Evolutionary conservation across 768 basidiomycete species (phyloP).

Genomic region (Dioszegia aurantiaca): DNA sequence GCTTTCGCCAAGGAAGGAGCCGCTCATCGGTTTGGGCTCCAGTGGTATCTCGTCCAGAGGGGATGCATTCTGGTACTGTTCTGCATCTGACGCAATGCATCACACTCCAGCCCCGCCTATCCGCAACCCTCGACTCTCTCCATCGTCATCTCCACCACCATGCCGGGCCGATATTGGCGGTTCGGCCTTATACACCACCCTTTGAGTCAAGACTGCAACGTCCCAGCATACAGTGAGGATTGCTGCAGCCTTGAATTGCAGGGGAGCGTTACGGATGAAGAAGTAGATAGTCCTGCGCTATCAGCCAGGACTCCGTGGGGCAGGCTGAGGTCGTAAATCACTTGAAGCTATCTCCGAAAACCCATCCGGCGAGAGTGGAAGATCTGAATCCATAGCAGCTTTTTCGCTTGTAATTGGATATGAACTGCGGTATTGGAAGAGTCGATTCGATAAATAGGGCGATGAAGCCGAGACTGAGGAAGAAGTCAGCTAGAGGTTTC

Average conservation of each 20-base stretch:
- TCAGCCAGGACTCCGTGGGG: constrained; percentile 3
- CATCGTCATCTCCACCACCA: constrained; percentile 7
- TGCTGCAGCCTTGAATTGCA: constrained; percentile 49
- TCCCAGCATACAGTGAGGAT: constrained; percentile 50
- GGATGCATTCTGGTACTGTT: too few species aligned
- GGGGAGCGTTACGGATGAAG: constrained; percentile 43
- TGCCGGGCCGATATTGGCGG: constrained; percentile 18
- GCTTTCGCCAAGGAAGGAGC: too few species aligned
- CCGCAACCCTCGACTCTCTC: constrained; percentile 15
- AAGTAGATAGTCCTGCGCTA: constrained; percentile 44
- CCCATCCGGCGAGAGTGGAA: constrained; percentile 48
- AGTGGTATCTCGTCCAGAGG: too few species aligned
- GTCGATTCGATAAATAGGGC: constrained; percentile 50
- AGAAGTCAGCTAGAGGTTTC: constrained; percentile 13
- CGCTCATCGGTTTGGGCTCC: too few species aligned
- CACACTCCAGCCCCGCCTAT: background rate
- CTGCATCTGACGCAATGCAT: background rate
- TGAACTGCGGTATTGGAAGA: constrained; percentile 51
- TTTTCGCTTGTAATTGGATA: constrained; percentile 46
- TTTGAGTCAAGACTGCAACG: constrained; percentile 38
- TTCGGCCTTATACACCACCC: constrained; percentile 36
- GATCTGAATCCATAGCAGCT: constrained; percentile 48
- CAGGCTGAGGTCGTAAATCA: constrained; percentile 20
- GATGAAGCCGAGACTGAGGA: constrained; percentile 39
- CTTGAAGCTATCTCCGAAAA: constrained; percentile 51